Conservation (phyloP, 441 rosid genomes). For the Euphorbia neoarborescens region DNA sequence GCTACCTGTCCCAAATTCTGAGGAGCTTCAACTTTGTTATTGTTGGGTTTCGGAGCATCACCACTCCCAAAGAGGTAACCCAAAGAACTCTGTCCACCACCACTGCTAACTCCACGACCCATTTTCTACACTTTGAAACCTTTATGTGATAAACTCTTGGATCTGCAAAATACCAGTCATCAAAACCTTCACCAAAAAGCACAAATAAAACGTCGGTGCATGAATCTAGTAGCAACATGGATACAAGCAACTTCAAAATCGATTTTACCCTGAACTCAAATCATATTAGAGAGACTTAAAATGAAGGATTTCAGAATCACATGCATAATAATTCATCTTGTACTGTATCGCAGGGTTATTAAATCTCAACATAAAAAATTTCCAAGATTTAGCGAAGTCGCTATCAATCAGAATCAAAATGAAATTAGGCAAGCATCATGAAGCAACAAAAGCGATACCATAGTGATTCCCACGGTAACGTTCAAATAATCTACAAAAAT, state of each 20-base stretch:
- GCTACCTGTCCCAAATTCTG: conserved; percentile 5
- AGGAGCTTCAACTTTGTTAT: conserved; percentile 20
- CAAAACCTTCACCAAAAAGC: background rate
- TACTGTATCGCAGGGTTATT: background rate
- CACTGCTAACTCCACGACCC: conserved; percentile 62
- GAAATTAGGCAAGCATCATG: background rate
- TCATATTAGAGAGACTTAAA: background rate
- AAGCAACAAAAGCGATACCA: background rate
- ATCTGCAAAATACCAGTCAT: conserved; percentile 1
- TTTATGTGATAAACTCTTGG: background rate
- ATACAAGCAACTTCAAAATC: background rate
- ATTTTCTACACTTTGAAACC: conserved; percentile 19
- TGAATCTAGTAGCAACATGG: background rate
- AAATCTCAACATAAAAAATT: background rate
- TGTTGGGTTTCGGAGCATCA: conserved; percentile 38
- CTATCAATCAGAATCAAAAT: background rate
- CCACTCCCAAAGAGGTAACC: conserved; percentile 55
- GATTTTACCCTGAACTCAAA: background rate
- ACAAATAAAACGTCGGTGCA: background rate
- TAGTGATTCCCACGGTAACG: background rate
- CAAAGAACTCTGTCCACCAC: conserved; percentile 65
- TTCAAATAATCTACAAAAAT: background rate
- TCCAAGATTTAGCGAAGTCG: background rate
- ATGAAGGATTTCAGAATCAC: background rate
- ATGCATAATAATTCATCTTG: background rate